Conservation (phyloP, 2,329 filamentous ascomycete species). For the Ophiostoma novo-ulmi region DNA sequence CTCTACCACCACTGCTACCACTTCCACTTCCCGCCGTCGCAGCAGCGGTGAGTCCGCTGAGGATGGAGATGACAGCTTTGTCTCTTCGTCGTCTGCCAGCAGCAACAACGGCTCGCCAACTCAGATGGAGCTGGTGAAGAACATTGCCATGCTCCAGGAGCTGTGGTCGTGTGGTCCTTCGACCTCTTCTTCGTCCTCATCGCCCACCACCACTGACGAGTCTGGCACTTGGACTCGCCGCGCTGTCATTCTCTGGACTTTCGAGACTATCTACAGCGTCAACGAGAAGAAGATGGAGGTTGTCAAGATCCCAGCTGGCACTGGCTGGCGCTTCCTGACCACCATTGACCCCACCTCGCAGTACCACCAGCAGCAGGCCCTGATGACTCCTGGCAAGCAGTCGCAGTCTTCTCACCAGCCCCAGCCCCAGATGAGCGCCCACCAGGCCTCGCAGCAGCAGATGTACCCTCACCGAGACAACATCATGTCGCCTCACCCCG, state of each 20-base stretch:
- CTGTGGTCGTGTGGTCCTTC: constrained; percentile 53
- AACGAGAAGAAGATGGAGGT: constrained; percentile 41
- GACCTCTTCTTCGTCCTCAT: constrained; percentile 27
- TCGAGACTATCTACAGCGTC: constrained; percentile 46
- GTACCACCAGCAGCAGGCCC: constrained; percentile 49
- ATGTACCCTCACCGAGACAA: constrained; percentile 36
- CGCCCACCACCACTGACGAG: neutral
- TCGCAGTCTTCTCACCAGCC: constrained; percentile 18
- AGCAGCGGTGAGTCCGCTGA: constrained; percentile 30
- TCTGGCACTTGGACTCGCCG: constrained; percentile 49
- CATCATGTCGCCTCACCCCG: constrained; percentile 51
- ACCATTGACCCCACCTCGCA: constrained; percentile 56
- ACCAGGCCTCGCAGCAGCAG: constrained; percentile 19
- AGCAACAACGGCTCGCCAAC: constrained; percentile 34
- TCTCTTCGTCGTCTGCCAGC: constrained; percentile 28
- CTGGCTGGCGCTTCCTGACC: constrained; percentile 58
- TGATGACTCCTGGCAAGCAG: constrained; percentile 31
- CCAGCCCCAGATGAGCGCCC: constrained; percentile 18
- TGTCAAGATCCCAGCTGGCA: constrained; percentile 48
- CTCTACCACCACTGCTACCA: constrained; percentile 23
- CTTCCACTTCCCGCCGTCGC: constrained; percentile 18
- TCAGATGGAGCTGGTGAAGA: constrained; percentile 53
- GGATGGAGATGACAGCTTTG: constrained; percentile 29
- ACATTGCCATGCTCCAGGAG: constrained; percentile 64
- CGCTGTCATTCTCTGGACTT: constrained; percentile 59